phyloP scores from a whole-genome alignment of 345 rosid species.

The Aquilaria sinensis region DNA sequence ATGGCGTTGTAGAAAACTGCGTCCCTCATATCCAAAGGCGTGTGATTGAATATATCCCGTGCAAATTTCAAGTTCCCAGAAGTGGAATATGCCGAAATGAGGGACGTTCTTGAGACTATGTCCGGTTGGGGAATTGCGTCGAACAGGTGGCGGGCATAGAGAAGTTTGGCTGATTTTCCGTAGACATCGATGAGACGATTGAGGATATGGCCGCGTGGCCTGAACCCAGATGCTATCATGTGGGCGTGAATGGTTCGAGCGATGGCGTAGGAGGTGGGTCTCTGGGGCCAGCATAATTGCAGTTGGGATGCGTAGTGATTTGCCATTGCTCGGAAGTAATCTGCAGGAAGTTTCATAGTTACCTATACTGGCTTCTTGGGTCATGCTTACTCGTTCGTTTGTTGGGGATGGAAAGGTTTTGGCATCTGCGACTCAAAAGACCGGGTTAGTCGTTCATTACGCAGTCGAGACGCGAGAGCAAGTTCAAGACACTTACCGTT shows the following conservation, averaged over 20 bases:
- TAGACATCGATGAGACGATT: conserved; percentile 13
- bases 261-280: neutral
- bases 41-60: conserved; percentile 6
- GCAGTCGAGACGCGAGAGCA: too few relatives aligned
- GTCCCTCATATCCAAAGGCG: conserved; percentile 14
- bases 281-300: conserved; percentile 8
- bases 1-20: conserved; percentile 17
- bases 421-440: too few relatives aligned
- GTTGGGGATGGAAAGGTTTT: too few relatives aligned
- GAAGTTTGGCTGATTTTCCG: conserved; percentile 5
- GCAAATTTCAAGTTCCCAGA: conserved; percentile 9
- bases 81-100: conserved; percentile 11
- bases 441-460: too few relatives aligned
- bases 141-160: conserved; percentile 15
- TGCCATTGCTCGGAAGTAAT: conserved; percentile 7
- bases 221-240: conserved; percentile 15
- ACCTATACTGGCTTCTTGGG: too few relatives aligned
- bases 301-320: conserved; percentile 12
- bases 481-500: too few relatives aligned
- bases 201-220: conserved; percentile 11
- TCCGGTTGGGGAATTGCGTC: conserved; percentile 14
- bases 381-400: too few relatives aligned
- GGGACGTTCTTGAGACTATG: conserved; percentile 12
- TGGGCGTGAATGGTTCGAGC: conserved; percentile 13
- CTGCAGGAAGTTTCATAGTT: neutral